A percentile compares a stretch with the other conserved stretches of the same genome.
Conservation (phyloP, 1,284 basidiomycete genomes). For the Cutaneotrichosporon sp. region DNA sequence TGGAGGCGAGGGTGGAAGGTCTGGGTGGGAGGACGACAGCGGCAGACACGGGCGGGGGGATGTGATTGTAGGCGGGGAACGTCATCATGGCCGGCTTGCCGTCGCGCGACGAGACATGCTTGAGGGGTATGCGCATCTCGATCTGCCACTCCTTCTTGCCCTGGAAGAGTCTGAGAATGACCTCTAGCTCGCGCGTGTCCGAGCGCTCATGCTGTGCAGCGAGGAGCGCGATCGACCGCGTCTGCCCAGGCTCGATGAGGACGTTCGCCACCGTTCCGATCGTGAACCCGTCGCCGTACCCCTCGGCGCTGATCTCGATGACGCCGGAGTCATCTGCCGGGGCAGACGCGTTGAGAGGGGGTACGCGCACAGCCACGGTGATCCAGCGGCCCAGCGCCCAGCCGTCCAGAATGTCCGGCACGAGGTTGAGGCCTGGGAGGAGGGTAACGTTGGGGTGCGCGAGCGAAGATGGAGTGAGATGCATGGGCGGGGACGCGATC, state of each 20-base stretch:
- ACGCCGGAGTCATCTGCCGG: not conserved
- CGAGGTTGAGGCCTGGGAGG: slow-evolving; percentile 16
- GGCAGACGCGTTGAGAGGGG: not conserved
- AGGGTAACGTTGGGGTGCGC: not conserved
- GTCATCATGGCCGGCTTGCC: slow-evolving; percentile 32
- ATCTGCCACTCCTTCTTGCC: not conserved
- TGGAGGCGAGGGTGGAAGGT: not conserved
- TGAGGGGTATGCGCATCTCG: not conserved
- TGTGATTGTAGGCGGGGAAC: slow-evolving; percentile 26
- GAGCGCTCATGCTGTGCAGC: not conserved
- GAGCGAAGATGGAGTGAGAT: not conserved
- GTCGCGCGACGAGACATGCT: not conserved
- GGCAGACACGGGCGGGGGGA: slow-evolving; percentile 33
- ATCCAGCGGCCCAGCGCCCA: slow-evolving; percentile 41
- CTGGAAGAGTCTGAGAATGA: not conserved
- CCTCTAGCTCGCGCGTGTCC: not conserved
- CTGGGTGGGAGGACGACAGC: slow-evolving; percentile 37
- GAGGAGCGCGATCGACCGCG: slow-evolving; percentile 14
- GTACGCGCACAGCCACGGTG: slow-evolving; percentile 25
- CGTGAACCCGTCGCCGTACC: not conserved
- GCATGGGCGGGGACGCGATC: not conserved
- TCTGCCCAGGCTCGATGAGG: slow-evolving; percentile 17
- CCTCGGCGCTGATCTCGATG: slow-evolving; percentile 11
- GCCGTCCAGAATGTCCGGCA: slow-evolving; percentile 41
- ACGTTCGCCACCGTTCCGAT: not conserved